Conservation (phyloP, 176 grass and related monocot species). For the Carex kokanica region DNA sequence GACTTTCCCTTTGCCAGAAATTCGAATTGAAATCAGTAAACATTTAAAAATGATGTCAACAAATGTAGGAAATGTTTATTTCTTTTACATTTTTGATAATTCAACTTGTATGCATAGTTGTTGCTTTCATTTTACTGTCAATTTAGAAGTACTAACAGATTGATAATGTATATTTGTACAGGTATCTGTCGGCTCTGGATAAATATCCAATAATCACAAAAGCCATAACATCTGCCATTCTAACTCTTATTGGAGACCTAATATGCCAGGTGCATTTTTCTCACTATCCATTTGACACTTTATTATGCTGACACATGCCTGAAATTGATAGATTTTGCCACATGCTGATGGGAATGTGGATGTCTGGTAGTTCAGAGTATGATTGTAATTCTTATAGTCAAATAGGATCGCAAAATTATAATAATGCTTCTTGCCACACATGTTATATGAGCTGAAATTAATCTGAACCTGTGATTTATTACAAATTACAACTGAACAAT, state of each 20-base stretch:
- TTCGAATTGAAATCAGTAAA: neutral
- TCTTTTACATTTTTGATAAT: neutral
- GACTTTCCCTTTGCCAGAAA: neutral
- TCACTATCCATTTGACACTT: neutral
- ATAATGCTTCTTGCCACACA: neutral
- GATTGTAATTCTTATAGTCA: neutral
- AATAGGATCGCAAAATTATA: neutral
- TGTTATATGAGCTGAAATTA: neutral
- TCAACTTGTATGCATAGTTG: neutral
- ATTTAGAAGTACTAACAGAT: neutral
- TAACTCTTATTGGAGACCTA: slow-evolving; percentile 33
- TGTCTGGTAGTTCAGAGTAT: neutral
- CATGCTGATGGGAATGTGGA: neutral
- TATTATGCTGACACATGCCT: neutral
- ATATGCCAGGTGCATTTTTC: slow-evolving; percentile 30
- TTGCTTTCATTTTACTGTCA: neutral
- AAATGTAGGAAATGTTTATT: neutral
- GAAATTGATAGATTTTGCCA: neutral
- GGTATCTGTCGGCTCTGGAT: slow-evolving; percentile 30
- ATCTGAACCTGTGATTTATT: neutral
- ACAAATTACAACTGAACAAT: neutral
- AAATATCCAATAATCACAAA: slow-evolving; percentile 38
- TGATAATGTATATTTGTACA: slow-evolving; percentile 15
- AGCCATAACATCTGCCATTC: slow-evolving; percentile 36
- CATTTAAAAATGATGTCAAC: neutral